phyloP scores from a whole-genome alignment of 345 rosid genomes.

The Alliaria petiolata region DNA sequence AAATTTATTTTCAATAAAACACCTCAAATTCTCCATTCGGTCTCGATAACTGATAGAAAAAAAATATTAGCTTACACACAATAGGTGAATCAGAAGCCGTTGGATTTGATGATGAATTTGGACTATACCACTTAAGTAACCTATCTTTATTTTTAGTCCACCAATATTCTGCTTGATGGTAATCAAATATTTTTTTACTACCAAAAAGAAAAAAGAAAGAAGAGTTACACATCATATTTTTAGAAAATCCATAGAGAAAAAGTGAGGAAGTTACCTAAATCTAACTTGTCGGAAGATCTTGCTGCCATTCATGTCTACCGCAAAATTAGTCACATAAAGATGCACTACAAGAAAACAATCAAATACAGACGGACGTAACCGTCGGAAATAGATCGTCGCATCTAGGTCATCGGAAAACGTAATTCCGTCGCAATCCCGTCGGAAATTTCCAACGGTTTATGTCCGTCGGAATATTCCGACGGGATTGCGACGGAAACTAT shows the following conservation, averaged over 20 bases:
- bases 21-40: too few relatives aligned
- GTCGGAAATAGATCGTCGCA: too few relatives aligned
- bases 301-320: conserved; percentile 45
- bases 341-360: too few relatives aligned
- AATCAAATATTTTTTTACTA: conserved; percentile 77
- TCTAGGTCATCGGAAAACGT: too few relatives aligned
- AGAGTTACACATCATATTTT: background rate
- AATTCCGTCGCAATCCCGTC: too few relatives aligned
- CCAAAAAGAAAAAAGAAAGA: background rate
- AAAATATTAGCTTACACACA: too few relatives aligned
- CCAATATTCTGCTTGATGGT: conserved; percentile 87
- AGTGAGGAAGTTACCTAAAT: conserved; percentile 55
- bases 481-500: too few relatives aligned
- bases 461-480: too few relatives aligned
- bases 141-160: conserved; percentile 84
- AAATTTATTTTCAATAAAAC: too few relatives aligned
- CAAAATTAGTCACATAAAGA: conserved; percentile 66
- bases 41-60: too few relatives aligned
- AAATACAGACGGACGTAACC: too few relatives aligned
- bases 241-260: background rate
- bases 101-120: conserved; percentile 28
- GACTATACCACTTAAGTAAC: conserved; percentile 59
- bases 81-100: conserved; percentile 10
- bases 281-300: conserved; percentile 79
- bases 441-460: too few relatives aligned